Percentiles rank a stretch among this genome's conserved stretches.
Evolutionary conservation across 2,329 filamentous ascomycete species (phyloP).

Genomic region (Penicillium paneum): DNA sequence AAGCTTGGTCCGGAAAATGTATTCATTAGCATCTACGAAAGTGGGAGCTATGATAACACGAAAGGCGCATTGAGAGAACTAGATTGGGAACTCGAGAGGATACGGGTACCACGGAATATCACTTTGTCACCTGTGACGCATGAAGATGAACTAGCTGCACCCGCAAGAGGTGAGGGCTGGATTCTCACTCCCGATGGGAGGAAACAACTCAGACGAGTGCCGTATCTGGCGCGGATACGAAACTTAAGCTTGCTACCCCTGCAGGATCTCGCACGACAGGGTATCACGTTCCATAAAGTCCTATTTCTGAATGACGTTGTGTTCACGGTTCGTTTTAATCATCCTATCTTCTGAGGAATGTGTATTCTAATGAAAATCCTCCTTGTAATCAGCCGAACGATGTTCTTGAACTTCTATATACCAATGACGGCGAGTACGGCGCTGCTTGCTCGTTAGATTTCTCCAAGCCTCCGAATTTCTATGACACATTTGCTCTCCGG

Average conservation of each 20-base stretch:
- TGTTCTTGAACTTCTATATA: constrained; percentile 56
- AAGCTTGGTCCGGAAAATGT: constrained; percentile 62
- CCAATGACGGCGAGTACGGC: constrained; percentile 58
- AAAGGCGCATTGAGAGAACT: constrained; percentile 60
- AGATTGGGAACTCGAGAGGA: constrained; percentile 51
- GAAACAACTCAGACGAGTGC: constrained; percentile 62
- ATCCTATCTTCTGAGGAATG: background rate
- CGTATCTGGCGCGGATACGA: constrained; percentile 62
- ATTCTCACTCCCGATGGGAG: constrained; percentile 55
- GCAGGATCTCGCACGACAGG: constrained; percentile 49
- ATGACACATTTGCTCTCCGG: constrained; percentile 70
- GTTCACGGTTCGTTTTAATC: constrained; percentile 35
- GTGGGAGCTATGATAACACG: constrained; percentile 66
- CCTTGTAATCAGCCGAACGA: constrained; percentile 45
- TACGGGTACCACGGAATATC: constrained; percentile 56
- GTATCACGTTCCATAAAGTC: constrained; percentile 56
- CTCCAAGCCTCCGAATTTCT: constrained; percentile 63
- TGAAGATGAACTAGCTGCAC: constrained; percentile 51
- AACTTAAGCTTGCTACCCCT: constrained; percentile 64
- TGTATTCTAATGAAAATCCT: background rate
- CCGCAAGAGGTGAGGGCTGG: constrained; percentile 57
- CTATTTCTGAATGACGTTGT: constrained; percentile 56
- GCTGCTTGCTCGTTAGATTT: constrained; percentile 71
- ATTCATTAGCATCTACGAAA: constrained; percentile 66
- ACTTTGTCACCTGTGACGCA: constrained; percentile 60